Evolutionary conservation across 371 early-diverging fungal species (phyloP).

Genomic region (Vittaforma corneae): DNA sequence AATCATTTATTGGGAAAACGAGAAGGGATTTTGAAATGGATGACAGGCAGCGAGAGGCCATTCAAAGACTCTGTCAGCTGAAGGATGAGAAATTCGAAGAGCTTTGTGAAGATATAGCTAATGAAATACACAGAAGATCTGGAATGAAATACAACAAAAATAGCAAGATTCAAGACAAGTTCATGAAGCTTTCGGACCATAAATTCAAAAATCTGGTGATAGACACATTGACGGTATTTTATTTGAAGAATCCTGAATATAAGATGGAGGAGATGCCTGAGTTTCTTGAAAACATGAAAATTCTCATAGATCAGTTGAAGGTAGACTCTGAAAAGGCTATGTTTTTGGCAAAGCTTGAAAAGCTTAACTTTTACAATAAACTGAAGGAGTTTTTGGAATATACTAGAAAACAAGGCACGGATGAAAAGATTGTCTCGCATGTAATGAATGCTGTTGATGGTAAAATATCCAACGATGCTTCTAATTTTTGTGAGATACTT

Average conservation of each 20-base stretch:
- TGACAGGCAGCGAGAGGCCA: slow-evolving; percentile 44
- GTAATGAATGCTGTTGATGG: not conserved
- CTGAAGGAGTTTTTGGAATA: slow-evolving; percentile 3
- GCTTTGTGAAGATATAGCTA: slow-evolving; percentile 52
- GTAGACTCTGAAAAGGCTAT: not conserved
- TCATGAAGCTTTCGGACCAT: slow-evolving; percentile 41
- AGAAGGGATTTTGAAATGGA: not conserved
- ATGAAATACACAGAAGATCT: slow-evolving; percentile 53
- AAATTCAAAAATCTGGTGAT: slow-evolving; percentile 54
- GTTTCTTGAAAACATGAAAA: not conserved
- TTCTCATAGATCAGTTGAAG: not conserved
- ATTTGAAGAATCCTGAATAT: slow-evolving; percentile 26
- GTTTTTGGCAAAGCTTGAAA: not conserved
- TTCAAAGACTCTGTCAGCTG: slow-evolving; percentile 51
- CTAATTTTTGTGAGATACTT: not conserved
- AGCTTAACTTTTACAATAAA: slow-evolving; percentile 1
- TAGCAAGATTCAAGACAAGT: slow-evolving; percentile 40
- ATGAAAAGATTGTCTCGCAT: not conserved
- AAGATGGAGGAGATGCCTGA: not conserved
- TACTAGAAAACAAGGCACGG: not conserved
- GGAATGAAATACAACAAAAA: slow-evolving; percentile 19
- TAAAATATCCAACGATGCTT: not conserved
- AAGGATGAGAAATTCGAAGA: slow-evolving; percentile 49
- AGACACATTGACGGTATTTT: slow-evolving; percentile 52
- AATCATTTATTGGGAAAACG: slow-evolving; percentile 18